Evolutionary conservation across 495 filamentous ascomycete genomes (phyloP), one percentile per base, ranked within the genome.

Genomic region (Rhypophila decipiens): DNA sequence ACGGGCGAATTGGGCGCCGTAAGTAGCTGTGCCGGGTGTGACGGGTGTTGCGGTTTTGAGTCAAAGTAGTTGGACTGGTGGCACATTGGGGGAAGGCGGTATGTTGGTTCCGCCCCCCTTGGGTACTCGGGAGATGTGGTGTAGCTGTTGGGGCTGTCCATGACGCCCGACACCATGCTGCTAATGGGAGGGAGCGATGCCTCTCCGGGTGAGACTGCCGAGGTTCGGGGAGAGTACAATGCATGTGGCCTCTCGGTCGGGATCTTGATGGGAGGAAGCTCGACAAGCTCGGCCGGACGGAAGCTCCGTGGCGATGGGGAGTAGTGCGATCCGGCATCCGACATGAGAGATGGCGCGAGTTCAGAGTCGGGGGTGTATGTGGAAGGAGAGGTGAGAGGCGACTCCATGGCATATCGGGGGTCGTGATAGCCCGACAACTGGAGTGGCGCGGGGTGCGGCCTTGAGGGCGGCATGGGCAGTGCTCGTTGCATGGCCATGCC

Each of bases 301-400:
- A 39, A 47, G 21, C 20, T 29, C 8, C 21, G 20, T 7, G 44
- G 44, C 15, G 50, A 51, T 5, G 44, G 47, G 21, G 51, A 54
- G 44, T 53, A 58, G 34, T 52, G 45, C 1, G 60, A 64, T 9
- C 55, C 55, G 24, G 18, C 39, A 47, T 63, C 60, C 5, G 60
- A 60, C 18, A 58, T 49, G 3, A 63, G 52, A 3, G 57, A 60
- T 1, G 60, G 60, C 3, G 60, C 55, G 19, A 44, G 43, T 27
- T 58, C 55, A 24, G 55, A 61, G 24, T 39, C 46, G n/a, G 57
- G 50, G 15, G 57, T 56, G 50, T 53, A 56, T 19, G 42, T 20
- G 13, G 39, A 49, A 17, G 57, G 60, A 4, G 44, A 47, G 3
- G 44, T 31, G n/a, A 47, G 35, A 2, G 35, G 35, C 2, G 35